Evolutionary conservation across 2,329 filamentous ascomycete species (phyloP), one percentile per base, ranked within the genome.

Genomic region (Penicillium sp.): DNA sequence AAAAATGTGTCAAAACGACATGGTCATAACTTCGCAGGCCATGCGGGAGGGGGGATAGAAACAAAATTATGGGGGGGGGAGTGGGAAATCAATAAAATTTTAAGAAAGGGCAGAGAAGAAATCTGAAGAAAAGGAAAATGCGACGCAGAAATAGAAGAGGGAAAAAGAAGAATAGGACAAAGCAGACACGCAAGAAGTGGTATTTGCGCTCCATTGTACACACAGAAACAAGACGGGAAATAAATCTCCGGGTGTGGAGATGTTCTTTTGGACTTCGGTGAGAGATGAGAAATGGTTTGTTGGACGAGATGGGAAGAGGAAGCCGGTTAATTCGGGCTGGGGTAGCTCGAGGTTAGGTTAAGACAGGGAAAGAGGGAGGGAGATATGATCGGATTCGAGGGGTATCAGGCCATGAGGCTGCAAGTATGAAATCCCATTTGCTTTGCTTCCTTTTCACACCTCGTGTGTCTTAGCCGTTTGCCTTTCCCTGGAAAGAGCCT

Each of bases 181-280:
- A 61, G 48, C 56, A 57, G 56, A 61, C 45, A 59, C 63, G 58
- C 53, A 58, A 59, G 56, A 62, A 62, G 64, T 70, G 69, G 67
- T 71, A 71, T 72, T 71, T 69, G 67, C 68, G 68, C 69, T 72
- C 68, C 69, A 71, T 70, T 70, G 67, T 72, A 72, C 69, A 72
- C 52, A 59, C 46, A 58, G 55, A 60, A 63, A 63, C 54, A 49
- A 59, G 48, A 55, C 43, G 40, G 49, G 46, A 50, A 48, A 40
- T 36, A 29, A 49, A 20, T 27, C 33, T 37, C 44, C 30, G 20
- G 15, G 26, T 27, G 23, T 13, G n/a, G 37, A 39, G 20, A 21
- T 21, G 7, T 12, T 44, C 49, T 44, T 41, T 42, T 54, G 39
- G 24, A 37, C 18, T 42, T 46, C 48, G 42, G 20, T 48, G 23